phyloP scores from a whole-genome alignment of 1,284 basidiomycete species.

The Papiliotrema nemorosa region DNA sequence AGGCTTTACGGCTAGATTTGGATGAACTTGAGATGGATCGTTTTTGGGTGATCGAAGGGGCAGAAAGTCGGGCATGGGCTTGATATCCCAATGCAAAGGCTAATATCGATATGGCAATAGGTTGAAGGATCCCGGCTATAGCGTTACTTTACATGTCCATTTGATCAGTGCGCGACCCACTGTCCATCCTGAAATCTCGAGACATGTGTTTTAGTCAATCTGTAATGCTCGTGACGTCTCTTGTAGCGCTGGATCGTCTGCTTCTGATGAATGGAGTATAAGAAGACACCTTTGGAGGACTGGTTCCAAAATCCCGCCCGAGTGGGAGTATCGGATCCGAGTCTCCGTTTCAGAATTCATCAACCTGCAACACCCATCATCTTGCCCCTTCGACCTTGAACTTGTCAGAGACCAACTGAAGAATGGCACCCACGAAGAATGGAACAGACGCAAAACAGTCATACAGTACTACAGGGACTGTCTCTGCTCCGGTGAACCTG shows the following conservation, averaged over 20 bases:
- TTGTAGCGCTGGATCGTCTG: no score
- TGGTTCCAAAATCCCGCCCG: no score
- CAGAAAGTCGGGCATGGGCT: slow-evolving; percentile 5
- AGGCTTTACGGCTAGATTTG: background rate
- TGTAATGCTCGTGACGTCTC: slow-evolving; percentile 1
- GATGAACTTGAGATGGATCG: slow-evolving; percentile 4
- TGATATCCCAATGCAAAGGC: slow-evolving; percentile 32
- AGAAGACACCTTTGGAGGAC: no score
- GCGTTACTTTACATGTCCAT: background rate
- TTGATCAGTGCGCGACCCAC: slow-evolving; percentile 8
- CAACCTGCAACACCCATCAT: background rate
- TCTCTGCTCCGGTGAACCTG: slow-evolving; percentile 41
- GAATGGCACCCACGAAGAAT: slow-evolving; percentile 2
- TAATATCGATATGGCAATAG: slow-evolving; percentile 25
- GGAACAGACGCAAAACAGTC: slow-evolving; percentile 11
- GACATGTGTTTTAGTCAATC: slow-evolving; percentile 7
- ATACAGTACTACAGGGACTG: slow-evolving; percentile 42
- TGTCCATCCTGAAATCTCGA: slow-evolving; percentile 19
- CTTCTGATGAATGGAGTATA: no score
- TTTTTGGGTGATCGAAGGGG: background rate
- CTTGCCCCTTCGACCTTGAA: background rate
- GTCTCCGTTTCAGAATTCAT: background rate
- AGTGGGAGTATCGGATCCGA: no score
- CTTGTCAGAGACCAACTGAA: no score
- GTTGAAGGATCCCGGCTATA: slow-evolving; percentile 16